Conservation (phyloP, 2,329 filamentous ascomycete genomes). For the Talaromyces rugulosus region DNA sequence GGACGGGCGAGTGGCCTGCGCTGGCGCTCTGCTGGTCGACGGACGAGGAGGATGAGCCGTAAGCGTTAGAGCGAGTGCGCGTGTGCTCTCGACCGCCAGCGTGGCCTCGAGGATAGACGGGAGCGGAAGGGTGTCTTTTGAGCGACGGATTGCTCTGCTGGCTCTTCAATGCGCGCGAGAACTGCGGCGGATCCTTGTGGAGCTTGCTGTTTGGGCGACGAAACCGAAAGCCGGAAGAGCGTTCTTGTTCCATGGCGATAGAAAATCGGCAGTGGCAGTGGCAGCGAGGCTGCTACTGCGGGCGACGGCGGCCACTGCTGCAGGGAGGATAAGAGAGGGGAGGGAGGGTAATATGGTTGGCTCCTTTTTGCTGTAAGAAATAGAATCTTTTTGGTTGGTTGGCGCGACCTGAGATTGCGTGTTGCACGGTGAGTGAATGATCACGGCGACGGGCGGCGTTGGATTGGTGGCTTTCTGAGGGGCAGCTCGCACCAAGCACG, state of each 20-base stretch:
- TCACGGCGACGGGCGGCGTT: not conserved
- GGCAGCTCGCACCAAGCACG: not conserved
- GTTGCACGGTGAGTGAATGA: not conserved
- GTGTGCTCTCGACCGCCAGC: slow-evolving; percentile 37
- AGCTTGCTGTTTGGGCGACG: slow-evolving; percentile 40
- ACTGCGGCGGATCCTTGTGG: slow-evolving; percentile 42
- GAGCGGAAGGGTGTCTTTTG: slow-evolving; percentile 45
- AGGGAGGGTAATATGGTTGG: not conserved
- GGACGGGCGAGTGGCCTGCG: slow-evolving; percentile 35
- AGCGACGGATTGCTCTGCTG: slow-evolving; percentile 41
- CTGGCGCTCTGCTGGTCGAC: slow-evolving; percentile 38
- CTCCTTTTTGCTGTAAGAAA: not conserved
- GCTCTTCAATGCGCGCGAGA: slow-evolving; percentile 36
- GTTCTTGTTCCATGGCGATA: slow-evolving; percentile 12
- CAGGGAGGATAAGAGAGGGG: not conserved
- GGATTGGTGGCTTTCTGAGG: slow-evolving; percentile 3
- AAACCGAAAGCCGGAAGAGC: slow-evolving; percentile 28
- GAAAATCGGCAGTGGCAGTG: not conserved
- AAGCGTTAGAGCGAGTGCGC: slow-evolving; percentile 43
- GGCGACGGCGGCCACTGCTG: slow-evolving; percentile 4
- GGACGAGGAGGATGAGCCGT: slow-evolving; percentile 46
- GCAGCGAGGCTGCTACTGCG: slow-evolving; percentile 6
- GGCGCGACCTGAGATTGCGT: not conserved
- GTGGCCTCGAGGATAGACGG: slow-evolving; percentile 41
- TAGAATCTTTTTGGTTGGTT: not conserved